phyloP scores from a whole-genome alignment of 2,329 filamentous ascomycete genomes.

The Beauveria caledonica region DNA sequence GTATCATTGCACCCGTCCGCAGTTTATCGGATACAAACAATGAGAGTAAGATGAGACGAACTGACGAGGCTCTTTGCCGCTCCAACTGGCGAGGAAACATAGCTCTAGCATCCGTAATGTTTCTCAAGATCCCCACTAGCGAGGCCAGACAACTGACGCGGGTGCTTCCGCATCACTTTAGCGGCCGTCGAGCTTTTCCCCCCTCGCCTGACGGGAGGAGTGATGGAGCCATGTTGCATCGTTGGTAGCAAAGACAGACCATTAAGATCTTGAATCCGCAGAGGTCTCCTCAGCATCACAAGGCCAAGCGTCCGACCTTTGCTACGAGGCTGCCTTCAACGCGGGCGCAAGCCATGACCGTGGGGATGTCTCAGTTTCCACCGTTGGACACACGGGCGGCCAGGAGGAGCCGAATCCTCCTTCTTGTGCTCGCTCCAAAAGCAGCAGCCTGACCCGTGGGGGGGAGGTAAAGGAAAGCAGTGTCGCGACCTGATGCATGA shows the following conservation, averaged over 20 bases:
- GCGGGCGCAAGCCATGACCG: slow-evolving; percentile 2
- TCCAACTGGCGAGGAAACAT: not conserved
- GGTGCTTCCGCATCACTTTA: slow-evolving; percentile 8
- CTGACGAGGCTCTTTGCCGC: not conserved
- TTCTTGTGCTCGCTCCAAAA: not conserved
- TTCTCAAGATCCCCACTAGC: not conserved
- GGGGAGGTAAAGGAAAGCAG: not conserved
- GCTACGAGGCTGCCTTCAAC: not conserved
- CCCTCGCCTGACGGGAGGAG: not conserved
- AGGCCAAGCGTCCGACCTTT: not conserved
- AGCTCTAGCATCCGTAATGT: not conserved
- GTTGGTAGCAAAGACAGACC: not conserved
- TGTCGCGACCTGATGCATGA: slow-evolving; percentile 8
- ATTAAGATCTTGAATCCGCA: not conserved
- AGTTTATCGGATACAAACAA: not conserved
- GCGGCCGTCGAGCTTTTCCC: not conserved
- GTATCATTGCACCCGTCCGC: not conserved
- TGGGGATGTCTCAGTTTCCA: slow-evolving; percentile 10
- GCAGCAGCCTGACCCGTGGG: not conserved
- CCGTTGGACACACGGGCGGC: not conserved
- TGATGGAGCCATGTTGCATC: not conserved
- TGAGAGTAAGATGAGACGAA: not conserved
- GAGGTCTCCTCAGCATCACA: not conserved
- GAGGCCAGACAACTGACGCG: not conserved
- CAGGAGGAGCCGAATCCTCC: not conserved